Evolutionary conservation across 1,284 basidiomycete species (phyloP).

Genomic region (Apiotrichum sp.): DNA sequence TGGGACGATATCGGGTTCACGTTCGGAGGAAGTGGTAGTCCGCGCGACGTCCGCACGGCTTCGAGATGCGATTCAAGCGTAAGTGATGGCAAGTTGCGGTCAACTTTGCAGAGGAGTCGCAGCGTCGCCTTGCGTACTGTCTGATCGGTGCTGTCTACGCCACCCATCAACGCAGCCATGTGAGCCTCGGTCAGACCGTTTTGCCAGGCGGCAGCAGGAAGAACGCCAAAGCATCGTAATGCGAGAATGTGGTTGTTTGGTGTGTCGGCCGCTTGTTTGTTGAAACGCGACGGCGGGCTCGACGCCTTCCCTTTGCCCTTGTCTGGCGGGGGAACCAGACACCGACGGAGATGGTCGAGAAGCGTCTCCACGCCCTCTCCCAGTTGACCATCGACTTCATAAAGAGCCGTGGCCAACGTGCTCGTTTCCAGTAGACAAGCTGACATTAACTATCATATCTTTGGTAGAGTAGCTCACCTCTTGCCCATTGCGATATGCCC

Average conservation of each 20-base stretch:
- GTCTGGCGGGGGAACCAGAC: constrained; percentile 7
- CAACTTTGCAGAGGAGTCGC: constrained; percentile 17
- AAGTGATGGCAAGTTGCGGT: constrained; percentile 16
- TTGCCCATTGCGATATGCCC: background rate
- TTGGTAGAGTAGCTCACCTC: background rate
- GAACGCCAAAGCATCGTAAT: constrained; percentile 27
- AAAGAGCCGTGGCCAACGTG: constrained; percentile 1
- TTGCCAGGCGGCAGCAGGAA: constrained; percentile 28
- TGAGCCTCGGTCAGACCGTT: constrained; percentile 26
- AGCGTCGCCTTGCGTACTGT: constrained; percentile 36
- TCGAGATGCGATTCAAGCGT: constrained; percentile 12
- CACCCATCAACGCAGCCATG: constrained; percentile 39
- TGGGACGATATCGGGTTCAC: background rate
- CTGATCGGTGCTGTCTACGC: constrained; percentile 32
- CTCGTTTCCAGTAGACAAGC: constrained; percentile 11
- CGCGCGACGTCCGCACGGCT: background rate
- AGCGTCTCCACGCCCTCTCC: constrained; percentile 1
- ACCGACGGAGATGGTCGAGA: constrained; percentile 4
- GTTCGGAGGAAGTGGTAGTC: constrained; percentile 1
- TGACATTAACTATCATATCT: constrained; percentile 1
- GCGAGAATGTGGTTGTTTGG: constrained; percentile 36
- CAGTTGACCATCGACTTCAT: background rate
- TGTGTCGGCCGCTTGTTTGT: background rate
- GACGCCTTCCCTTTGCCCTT: constrained; percentile 8
- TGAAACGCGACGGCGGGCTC: constrained; percentile 3